These are phyloP conservation scores for Dactylellina haptotyla DNA, from an alignment of 2,329 filamentous ascomycete genomes.

Conservation along the genomic window DNA sequence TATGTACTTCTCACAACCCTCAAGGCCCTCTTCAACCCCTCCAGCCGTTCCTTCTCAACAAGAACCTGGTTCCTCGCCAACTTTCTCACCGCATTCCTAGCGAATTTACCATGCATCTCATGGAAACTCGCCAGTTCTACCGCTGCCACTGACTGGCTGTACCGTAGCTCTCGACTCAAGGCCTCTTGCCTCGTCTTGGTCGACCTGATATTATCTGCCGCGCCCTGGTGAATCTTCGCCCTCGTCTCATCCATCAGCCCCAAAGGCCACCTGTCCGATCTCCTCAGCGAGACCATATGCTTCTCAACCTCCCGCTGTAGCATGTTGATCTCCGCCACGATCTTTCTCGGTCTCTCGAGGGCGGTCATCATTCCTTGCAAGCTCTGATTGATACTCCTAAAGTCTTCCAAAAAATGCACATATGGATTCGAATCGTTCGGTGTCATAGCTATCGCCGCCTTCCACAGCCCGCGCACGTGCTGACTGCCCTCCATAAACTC, in stretches of 20 bases:
- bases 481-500: slow-evolving; percentile 56
- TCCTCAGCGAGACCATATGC: slow-evolving; percentile 76
- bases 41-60: slow-evolving; percentile 79
- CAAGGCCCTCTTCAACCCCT: slow-evolving; percentile 81
- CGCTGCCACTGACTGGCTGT: slow-evolving; percentile 93
- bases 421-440: slow-evolving; percentile 79
- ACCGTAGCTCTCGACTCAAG: slow-evolving; percentile 82
- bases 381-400: slow-evolving; percentile 83
- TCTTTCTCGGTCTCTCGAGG: slow-evolving; percentile 78
- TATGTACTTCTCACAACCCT: slow-evolving; percentile 90
- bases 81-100: slow-evolving; percentile 76
- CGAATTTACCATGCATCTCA: slow-evolving; percentile 82
- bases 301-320: slow-evolving; percentile 81
- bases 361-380: slow-evolving; percentile 82
- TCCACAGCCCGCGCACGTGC: slow-evolving; percentile 76
- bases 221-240: slow-evolving; percentile 78
- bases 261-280: slow-evolving; percentile 81
- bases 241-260: slow-evolving; percentile 87
- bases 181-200: slow-evolving; percentile 76
- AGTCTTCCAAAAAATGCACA: slow-evolving; percentile 75
- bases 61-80: slow-evolving; percentile 82
- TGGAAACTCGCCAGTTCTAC: slow-evolving; percentile 93
- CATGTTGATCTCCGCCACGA: slow-evolving; percentile 79
- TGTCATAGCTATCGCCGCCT: slow-evolving; percentile 73
- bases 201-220: slow-evolving; percentile 79